phyloP scores from a whole-genome alignment of 441 rosid species.

The Jatropha podagrica region DNA sequence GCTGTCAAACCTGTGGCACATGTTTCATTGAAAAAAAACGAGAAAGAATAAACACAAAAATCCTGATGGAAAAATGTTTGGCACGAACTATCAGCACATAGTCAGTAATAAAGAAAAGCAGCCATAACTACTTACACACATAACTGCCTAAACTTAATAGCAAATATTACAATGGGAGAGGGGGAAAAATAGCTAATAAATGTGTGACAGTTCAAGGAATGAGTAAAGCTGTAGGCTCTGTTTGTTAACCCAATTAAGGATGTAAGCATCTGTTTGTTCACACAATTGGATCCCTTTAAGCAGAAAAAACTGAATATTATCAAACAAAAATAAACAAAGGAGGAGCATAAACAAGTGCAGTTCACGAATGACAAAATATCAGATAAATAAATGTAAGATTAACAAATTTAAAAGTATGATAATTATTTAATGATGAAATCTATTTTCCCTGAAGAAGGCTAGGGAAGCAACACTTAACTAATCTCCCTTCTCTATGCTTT shows the following conservation, averaged over 20 bases:
- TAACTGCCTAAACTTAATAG: not conserved
- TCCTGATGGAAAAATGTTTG: constrained; percentile 8
- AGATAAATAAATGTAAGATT: not conserved
- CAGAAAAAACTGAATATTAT: not conserved
- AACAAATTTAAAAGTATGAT: not conserved
- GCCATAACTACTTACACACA: not conserved
- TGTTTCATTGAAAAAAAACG: constrained; percentile 10
- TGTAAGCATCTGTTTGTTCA: not conserved
- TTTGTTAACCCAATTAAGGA: not conserved
- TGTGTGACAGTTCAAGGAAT: not conserved
- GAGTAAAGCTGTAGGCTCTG: not conserved
- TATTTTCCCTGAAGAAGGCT: not conserved
- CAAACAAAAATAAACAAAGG: not conserved
- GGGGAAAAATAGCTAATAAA: not conserved
- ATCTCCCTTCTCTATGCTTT: not conserved
- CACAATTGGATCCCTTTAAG: not conserved
- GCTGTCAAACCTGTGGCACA: constrained; percentile 83
- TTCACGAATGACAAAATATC: not conserved
- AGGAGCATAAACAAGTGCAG: not conserved
- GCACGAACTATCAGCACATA: constrained; percentile 11
- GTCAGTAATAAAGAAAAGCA: not conserved
- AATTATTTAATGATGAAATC: not conserved
- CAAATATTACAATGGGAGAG: not conserved
- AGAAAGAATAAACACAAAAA: not conserved
- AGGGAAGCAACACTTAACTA: not conserved